Base-by-base conservation (phyloP, 2,329 filamentous ascomycete species). In the Chaetomiaceae sp. region DNA sequence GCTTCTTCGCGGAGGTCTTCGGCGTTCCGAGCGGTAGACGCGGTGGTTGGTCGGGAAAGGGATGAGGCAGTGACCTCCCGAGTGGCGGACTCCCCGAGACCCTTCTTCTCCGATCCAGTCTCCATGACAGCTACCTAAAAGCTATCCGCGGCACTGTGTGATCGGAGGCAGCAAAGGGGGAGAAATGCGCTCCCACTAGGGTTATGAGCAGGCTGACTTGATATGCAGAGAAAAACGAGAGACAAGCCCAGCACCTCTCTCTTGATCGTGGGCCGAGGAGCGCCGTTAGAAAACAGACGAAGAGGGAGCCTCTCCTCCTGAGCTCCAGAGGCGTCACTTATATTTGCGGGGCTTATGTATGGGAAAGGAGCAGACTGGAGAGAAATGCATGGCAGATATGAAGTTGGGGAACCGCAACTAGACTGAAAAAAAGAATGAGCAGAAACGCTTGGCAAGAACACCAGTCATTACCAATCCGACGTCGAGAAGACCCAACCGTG, bases 1-100 rank as follows among this genome's bases (percentile, higher is more conserved):
- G 63, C 67, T 42, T 65, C 60, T 46, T 73, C 68, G 22, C 63
- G 60, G 51, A 66, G 59, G 37, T 72, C 63, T 50, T 71, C 69
- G 14, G 58, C 51, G 46, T 61, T 58, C 15, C 58, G 59, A 2
- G 60, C 58, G 10, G 41, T 58, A 2, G 58, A 57, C 0, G 56
- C 54, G 12, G 55, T 50, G 19, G 56, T 51, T 18, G 51, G 50
- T 9, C 46, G 47, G 15, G 45, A 46, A 6, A 39, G 33, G 12
- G 44, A 43, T 1, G 40, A 34, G 24, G 3, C 18, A 15, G 45
- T 38, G 20, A 27, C 30, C 17, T 17, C 20, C 12, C 32, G 36
- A 18, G 45, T 34, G 6, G 26, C 22, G 4, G 39, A 19, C 27
- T 51, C 43, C 14, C 15, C 15, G 8, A 38, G 10, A 11, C 19